A percentile compares a stretch with the other conserved stretches of the same genome.
phyloP scores from a whole-genome alignment of 495 filamentous ascomycete species.

The Pyrenopolyporus hunteri region DNA sequence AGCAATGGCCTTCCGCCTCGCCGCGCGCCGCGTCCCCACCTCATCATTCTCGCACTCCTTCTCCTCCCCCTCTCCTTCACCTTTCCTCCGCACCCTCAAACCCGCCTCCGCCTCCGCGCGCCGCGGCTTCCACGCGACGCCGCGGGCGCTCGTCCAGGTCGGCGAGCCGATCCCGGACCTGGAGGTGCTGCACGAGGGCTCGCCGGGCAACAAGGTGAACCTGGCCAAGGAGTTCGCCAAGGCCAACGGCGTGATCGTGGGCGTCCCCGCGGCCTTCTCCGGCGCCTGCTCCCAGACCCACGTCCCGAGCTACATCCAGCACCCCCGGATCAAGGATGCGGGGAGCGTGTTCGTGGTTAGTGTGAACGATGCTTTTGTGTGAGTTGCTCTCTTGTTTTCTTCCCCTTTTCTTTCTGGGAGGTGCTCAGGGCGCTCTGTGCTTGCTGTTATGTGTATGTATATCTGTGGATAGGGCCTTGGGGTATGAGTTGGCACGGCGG shows the following conservation, averaged over 20 bases:
- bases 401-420: background rate
- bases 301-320: constrained; percentile 81
- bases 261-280: constrained; percentile 88
- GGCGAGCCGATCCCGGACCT: constrained; percentile 68
- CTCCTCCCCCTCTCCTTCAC: constrained; percentile 1
- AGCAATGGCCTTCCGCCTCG: constrained; percentile 39
- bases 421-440: background rate
- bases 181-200: constrained; percentile 65
- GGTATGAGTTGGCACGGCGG: no score
- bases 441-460: no score
- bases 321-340: constrained; percentile 72
- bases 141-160: constrained; percentile 57
- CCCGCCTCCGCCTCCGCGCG: constrained; percentile 9
- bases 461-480: no score
- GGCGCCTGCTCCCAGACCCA: constrained; percentile 81
- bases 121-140: constrained; percentile 59
- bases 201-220: constrained; percentile 83
- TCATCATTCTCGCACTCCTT: no score
- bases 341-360: constrained; percentile 85
- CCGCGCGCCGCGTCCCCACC: constrained; percentile 30
- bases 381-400: constrained; percentile 45
- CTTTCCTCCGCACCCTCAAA: background rate
- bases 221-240: constrained; percentile 71
- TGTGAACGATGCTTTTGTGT: constrained; percentile 97
- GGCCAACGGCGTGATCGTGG: constrained; percentile 77